Percentiles rank a stretch among this genome's conserved stretches.
Conservation (phyloP, 2,329 filamentous ascomycete genomes). For the Talaromyces sp. region DNA sequence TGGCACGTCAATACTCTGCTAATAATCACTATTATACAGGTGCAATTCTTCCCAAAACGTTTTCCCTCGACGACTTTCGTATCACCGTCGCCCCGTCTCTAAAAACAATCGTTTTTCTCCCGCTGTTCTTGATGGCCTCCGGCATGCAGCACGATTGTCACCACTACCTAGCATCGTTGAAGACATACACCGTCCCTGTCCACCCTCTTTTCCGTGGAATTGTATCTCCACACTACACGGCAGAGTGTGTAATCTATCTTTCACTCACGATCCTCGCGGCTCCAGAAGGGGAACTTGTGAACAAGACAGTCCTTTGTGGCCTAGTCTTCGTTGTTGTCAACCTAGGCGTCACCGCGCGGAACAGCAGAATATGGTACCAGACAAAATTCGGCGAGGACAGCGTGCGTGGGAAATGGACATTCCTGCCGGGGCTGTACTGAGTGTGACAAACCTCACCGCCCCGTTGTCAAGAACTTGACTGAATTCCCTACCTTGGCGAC, state of each 20-base stretch:
- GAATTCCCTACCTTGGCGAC: conserved; percentile 69
- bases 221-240: conserved; percentile 86
- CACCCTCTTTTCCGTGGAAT: conserved; percentile 66
- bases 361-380: conserved; percentile 74
- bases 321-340: conserved; percentile 71
- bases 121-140: conserved; percentile 65
- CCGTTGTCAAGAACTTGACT: conserved; percentile 48
- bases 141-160: conserved; percentile 71
- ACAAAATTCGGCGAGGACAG: conserved; percentile 65
- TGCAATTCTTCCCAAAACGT: conserved; percentile 27
- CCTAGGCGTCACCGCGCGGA: conserved; percentile 72
- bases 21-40: conserved; percentile 15
- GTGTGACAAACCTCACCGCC: conserved; percentile 14
- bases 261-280: conserved; percentile 70
- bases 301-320: conserved; percentile 67
- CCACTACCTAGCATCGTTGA: conserved; percentile 61
- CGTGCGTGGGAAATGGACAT: conserved; percentile 63
- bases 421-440: conserved; percentile 58
- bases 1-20: not conserved
- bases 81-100: conserved; percentile 38
- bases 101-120: conserved; percentile 53
- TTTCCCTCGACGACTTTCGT: conserved; percentile 30
- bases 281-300: conserved; percentile 60
- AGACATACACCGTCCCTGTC: conserved; percentile 77
- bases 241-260: conserved; percentile 79